A percentile compares a stretch with the other conserved stretches of the same genome.
Conservation (phyloP, 352 stramenopile species). For the Globisporangium barbulae region DNA sequence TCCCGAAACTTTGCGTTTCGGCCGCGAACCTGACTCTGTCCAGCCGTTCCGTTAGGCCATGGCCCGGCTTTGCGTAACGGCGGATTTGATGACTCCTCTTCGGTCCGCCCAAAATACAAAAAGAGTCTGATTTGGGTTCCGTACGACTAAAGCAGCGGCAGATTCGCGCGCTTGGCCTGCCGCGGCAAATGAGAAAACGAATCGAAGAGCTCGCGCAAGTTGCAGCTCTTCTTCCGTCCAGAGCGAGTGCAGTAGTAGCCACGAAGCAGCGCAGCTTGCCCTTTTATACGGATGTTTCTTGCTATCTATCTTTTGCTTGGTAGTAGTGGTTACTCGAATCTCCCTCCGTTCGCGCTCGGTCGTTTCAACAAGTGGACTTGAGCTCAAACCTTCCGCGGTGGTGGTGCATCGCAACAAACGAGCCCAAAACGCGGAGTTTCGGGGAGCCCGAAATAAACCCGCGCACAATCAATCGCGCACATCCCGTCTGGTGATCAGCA, state of each 20-base stretch:
- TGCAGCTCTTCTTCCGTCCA: too few species aligned
- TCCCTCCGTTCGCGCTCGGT: neutral
- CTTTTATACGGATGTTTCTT: neutral
- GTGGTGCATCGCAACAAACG: neutral
- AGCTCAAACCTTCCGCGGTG: neutral
- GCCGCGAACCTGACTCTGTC: neutral
- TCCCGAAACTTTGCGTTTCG: neutral
- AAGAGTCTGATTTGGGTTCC: conserved; percentile 14
- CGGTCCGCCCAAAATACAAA: conserved; percentile 17
- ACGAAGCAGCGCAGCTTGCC: neutral
- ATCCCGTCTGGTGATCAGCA: neutral
- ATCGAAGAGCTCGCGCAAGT: too few species aligned
- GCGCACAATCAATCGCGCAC: conserved; percentile 1
- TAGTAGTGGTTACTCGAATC: conserved; percentile 3
- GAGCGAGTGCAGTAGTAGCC: too few species aligned
- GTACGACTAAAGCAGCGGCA: neutral
- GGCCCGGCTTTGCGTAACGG: neutral
- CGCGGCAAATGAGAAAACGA: too few species aligned
- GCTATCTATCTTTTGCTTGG: neutral
- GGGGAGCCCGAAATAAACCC: conserved; percentile 14
- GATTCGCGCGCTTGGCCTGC: neutral
- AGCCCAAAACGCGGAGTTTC: conserved; percentile 6
- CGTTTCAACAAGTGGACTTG: conserved; percentile 1
- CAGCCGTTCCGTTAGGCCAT: neutral
- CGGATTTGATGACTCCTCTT: neutral